These are phyloP conservation scores for Pleomassaria siparia DNA, from an alignment of 2,329 filamentous ascomycete genomes.

Conservation along the genomic window DNA sequence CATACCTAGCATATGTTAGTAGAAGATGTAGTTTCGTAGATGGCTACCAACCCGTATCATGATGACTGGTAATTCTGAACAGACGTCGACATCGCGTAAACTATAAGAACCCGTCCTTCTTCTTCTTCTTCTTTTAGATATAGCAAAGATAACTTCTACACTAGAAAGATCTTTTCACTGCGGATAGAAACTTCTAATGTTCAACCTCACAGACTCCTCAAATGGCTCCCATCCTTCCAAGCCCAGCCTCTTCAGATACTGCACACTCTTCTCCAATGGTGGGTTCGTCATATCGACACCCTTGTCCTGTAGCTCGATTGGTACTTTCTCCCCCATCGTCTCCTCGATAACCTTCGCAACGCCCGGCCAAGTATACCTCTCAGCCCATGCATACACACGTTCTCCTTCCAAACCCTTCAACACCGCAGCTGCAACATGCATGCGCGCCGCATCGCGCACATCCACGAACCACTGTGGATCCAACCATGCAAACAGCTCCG, in stretches of 20 bases:
- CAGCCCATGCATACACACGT: slow-evolving; percentile 15
- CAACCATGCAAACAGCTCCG: slow-evolving; percentile 9
- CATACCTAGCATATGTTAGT: too few species aligned
- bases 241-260: slow-evolving; percentile 13
- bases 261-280: slow-evolving; percentile 2
- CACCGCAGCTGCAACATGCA: slow-evolving; percentile 18
- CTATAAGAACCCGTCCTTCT: too few species aligned
- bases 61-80: too few species aligned
- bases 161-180: neutral
- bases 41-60: too few species aligned
- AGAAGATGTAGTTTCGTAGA: too few species aligned
- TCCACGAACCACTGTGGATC: slow-evolving; percentile 13
- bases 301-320: slow-evolving; percentile 11
- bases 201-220: slow-evolving; percentile 12
- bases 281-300: slow-evolving; percentile 14
- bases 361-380: slow-evolving; percentile 12
- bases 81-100: too few species aligned
- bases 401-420: slow-evolving; percentile 13
- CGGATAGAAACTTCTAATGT: slow-evolving; percentile 16
- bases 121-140: too few species aligned
- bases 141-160: too few species aligned
- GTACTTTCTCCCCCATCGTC: slow-evolving; percentile 10
- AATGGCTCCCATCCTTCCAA: slow-evolving; percentile 12
- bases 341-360: slow-evolving; percentile 13
- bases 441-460: slow-evolving; percentile 12